Evolutionary conservation across 1,284 basidiomycete genomes (phyloP).

Genomic region (Ustilago crameri): DNA sequence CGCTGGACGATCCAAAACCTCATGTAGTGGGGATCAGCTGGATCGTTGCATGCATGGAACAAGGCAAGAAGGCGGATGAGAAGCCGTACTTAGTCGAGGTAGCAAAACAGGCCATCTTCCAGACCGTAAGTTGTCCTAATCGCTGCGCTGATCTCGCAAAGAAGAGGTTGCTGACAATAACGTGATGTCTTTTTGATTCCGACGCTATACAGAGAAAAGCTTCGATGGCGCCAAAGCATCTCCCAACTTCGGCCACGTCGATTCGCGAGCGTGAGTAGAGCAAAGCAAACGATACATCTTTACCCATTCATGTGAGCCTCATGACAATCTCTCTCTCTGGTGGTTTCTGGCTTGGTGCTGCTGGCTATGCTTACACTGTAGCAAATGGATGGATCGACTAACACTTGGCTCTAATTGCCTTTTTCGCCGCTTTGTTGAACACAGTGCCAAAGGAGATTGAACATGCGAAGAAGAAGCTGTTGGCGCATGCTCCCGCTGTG

Average conservation of each 20-base stretch:
- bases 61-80: conserved; percentile 52
- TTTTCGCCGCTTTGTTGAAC: background rate
- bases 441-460: conserved; percentile 30
- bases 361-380: background rate
- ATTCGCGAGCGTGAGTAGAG: conserved; percentile 54
- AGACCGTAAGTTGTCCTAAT: conserved; percentile 40
- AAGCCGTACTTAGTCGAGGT: conserved; percentile 59
- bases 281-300: conserved; percentile 11
- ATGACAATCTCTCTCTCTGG: conserved; percentile 45
- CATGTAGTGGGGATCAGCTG: conserved; percentile 60
- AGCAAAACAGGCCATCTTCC: conserved; percentile 60
- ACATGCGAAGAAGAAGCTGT: conserved; percentile 23
- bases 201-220: conserved; percentile 32
- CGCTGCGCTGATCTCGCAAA: too few species aligned
- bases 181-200: too few species aligned
- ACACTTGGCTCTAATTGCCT: background rate
- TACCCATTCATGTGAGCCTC: conserved; percentile 61
- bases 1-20: conserved; percentile 45
- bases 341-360: conserved; percentile 21
- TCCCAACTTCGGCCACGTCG: conserved; percentile 30
- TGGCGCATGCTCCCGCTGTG: conserved; percentile 41
- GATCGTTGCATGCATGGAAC: conserved; percentile 54
- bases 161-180: too few species aligned
- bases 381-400: too few species aligned
- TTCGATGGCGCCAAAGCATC: conserved; percentile 47